Evolutionary conservation across 78 protist genomes (phyloP).

Genomic region (Monocercomonoides exilis): DNA sequence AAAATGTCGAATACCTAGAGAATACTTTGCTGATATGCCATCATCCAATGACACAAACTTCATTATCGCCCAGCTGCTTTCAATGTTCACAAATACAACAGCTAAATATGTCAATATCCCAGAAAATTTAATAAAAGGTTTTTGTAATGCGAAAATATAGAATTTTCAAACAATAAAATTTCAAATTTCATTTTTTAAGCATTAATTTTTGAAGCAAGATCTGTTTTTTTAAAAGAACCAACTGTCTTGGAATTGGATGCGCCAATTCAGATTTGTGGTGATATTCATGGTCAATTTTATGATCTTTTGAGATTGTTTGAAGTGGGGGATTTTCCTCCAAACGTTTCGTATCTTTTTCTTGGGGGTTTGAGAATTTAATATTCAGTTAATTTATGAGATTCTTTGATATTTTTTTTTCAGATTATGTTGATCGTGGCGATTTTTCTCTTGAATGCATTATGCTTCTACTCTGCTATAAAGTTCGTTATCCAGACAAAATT

Average conservation of each 20-base stretch:
- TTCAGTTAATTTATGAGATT: slow-evolving; percentile 97
- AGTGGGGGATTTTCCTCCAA: slow-evolving; percentile 83
- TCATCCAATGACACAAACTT: too few relatives aligned
- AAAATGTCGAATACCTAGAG: too few relatives aligned
- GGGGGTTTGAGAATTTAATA: too few relatives aligned
- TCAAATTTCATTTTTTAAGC: too few relatives aligned
- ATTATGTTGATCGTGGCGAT: slow-evolving; percentile 32
- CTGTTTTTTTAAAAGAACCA: not conserved
- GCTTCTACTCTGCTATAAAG: not conserved
- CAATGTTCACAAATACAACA: too few relatives aligned
- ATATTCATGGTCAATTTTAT: slow-evolving; percentile 98
- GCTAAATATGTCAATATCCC: too few relatives aligned
- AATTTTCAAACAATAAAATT: too few relatives aligned
- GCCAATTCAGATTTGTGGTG: slow-evolving; percentile 85
- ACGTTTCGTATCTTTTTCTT: slow-evolving; percentile 87
- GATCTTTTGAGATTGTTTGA: slow-evolving; percentile 91
- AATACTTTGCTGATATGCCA: too few relatives aligned
- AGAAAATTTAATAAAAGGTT: too few relatives aligned
- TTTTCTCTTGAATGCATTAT: not conserved
- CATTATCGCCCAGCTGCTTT: too few relatives aligned
- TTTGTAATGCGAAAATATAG: too few relatives aligned
- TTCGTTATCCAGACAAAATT: slow-evolving; percentile 32
- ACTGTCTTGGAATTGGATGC: not conserved
- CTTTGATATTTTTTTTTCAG: slow-evolving; percentile 71
- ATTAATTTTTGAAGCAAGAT: not conserved